Percentiles rank a stretch among this genome's conserved stretches.
Evolutionary conservation across 179 eudicot species (phyloP).

Genomic region (Corrigiola litoralis): DNA sequence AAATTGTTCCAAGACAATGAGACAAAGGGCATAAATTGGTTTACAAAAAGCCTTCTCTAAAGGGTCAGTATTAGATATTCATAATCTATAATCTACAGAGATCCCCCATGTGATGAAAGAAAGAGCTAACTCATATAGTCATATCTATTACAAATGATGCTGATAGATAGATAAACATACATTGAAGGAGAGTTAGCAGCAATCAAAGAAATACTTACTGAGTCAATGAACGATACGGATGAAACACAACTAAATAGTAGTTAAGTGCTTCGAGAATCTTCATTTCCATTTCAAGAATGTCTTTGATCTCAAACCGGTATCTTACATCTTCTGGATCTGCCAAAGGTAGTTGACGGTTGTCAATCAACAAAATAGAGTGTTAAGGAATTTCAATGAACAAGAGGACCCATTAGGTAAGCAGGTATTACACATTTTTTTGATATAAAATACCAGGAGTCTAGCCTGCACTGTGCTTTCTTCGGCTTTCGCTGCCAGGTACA

Average conservation of each 20-base stretch:
- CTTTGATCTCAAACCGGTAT: conserved; percentile 85
- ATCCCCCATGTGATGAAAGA: not conserved
- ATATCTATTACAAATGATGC: not conserved
- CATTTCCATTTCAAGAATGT: conserved; percentile 99
- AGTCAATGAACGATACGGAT: conserved; percentile 83
- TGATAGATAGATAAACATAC: no score
- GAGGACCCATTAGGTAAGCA: conserved; percentile 7
- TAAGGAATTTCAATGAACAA: not conserved
- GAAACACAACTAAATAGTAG: conserved; percentile 85
- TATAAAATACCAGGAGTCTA: conserved; percentile 83
- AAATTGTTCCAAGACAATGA: not conserved
- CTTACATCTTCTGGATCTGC: conserved; percentile 72
- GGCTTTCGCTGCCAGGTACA: conserved; percentile 95
- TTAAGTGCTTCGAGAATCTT: conserved; percentile 89
- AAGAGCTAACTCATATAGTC: not conserved
- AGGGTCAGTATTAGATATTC: not conserved
- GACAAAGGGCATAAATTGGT: not conserved
- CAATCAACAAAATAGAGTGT: conserved; percentile 9
- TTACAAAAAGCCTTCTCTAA: not conserved
- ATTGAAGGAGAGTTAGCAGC: not conserved
- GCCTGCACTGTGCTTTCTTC: conserved; percentile 99
- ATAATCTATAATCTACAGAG: not conserved
- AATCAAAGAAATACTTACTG: conserved; percentile 48
- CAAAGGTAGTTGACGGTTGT: conserved; percentile 13
- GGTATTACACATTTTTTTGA: conserved; percentile 66